These are phyloP conservation scores for Polytrichum commune DNA, from an alignment of 225 moss, liverwort and hornwort genomes.

Conservation along the genomic window DNA sequence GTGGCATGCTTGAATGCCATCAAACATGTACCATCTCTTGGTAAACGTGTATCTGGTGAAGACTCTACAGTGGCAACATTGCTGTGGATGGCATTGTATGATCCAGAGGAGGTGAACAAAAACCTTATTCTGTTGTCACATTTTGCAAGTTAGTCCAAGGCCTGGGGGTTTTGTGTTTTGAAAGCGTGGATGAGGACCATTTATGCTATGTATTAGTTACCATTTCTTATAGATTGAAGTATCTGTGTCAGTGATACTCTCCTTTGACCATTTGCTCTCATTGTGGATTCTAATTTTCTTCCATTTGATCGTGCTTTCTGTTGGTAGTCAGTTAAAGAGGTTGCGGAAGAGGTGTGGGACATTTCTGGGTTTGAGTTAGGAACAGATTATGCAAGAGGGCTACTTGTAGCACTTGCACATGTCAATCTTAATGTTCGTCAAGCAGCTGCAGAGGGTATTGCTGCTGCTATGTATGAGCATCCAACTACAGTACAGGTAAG, in stretches of 20 bases:
- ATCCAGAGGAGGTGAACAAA: constrained; percentile 70
- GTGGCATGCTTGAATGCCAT: constrained; percentile 80
- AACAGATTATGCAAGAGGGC: constrained; percentile 72
- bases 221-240: neutral
- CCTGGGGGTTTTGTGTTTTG: too few species aligned
- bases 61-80: constrained; percentile 57
- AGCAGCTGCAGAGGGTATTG: constrained; percentile 86
- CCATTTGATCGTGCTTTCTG: constrained; percentile 18
- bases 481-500: constrained; percentile 65
- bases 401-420: constrained; percentile 73
- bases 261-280: neutral
- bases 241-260: neutral
- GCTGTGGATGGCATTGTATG: constrained; percentile 85
- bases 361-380: constrained; percentile 78
- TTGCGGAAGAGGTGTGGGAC: constrained; percentile 92
- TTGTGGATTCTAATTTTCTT: constrained; percentile 11
- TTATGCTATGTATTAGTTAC: neutral
- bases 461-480: constrained; percentile 91
- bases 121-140: neutral
- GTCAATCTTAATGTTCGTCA: constrained; percentile 79
- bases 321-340: constrained; percentile 64
- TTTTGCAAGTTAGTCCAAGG: neutral
- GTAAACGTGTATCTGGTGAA: constrained; percentile 35
- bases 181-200: too few species aligned
- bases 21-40: constrained; percentile 66